phyloP scores from a whole-genome alignment of 176 grass and related monocot genomes.

The sorghum (Sorghum bicolor) region DNA sequence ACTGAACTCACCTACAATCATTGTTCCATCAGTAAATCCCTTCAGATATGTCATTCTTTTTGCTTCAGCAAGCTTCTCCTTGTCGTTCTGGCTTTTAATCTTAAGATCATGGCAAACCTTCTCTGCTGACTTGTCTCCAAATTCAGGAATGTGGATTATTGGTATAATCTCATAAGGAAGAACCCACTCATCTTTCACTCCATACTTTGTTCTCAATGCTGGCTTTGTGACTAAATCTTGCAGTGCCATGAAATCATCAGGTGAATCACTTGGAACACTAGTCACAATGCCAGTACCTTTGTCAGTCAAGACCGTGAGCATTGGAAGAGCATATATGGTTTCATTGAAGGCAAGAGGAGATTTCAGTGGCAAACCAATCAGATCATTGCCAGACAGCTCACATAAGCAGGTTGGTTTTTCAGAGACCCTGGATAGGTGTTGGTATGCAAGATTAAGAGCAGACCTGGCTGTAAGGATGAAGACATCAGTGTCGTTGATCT shows the following conservation, averaged over 20 bases:
- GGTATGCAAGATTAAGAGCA: slow-evolving; percentile 74
- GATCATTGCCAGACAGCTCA: slow-evolving; percentile 56
- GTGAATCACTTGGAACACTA: slow-evolving; percentile 75
- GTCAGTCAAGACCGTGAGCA: slow-evolving; percentile 69
- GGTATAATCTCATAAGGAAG: slow-evolving; percentile 55
- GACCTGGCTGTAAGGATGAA: slow-evolving; percentile 66
- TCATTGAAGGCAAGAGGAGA: slow-evolving; percentile 78
- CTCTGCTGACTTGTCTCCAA: slow-evolving; percentile 70
- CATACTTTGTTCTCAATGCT: slow-evolving; percentile 59
- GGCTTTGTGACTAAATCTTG: slow-evolving; percentile 61
- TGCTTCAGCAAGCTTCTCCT: slow-evolving; percentile 80
- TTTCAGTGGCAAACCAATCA: slow-evolving; percentile 76
- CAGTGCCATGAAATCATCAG: slow-evolving; percentile 78
- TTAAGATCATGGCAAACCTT: slow-evolving; percentile 71
- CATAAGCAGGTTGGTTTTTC: slow-evolving; percentile 70
- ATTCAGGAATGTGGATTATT: slow-evolving; percentile 77
- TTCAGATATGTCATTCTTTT: slow-evolving; percentile 78
- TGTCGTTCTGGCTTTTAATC: slow-evolving; percentile 79
- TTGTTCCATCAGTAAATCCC: slow-evolving; percentile 77
- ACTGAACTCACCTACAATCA: slow-evolving; percentile 68
- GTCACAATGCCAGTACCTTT: slow-evolving; percentile 70
- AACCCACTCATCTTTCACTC: slow-evolving; percentile 76
- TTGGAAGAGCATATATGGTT: slow-evolving; percentile 70
- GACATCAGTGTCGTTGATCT: slow-evolving; percentile 76
- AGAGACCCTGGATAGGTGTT: slow-evolving; percentile 54